Conservation (phyloP, 768 basidiomycete species). For the Mycena rosella region DNA sequence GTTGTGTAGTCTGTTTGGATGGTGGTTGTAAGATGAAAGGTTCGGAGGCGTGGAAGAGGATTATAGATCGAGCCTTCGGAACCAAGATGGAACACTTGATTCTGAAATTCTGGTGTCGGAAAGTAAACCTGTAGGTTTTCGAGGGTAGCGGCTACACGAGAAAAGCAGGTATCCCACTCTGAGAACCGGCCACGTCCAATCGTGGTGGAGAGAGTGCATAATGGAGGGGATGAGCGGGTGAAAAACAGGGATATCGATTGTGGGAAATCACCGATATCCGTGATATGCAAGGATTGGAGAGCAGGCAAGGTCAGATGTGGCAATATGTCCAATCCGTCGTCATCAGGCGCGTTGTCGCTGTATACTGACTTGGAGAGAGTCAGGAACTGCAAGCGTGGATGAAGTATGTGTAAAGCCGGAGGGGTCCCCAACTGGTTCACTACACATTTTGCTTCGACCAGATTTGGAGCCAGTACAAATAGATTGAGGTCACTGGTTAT, state of each 20-base stretch:
- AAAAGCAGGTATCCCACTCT: background rate
- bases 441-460: background rate
- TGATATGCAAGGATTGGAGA: background rate
- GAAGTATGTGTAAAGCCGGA: background rate
- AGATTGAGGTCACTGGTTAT: background rate
- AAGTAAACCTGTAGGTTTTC: background rate
- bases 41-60: background rate
- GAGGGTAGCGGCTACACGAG: background rate
- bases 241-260: background rate
- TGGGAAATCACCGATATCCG: background rate
- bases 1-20: background rate
- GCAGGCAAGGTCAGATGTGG: slow-evolving; percentile 5
- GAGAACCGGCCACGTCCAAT: background rate
- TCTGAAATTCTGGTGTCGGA: background rate
- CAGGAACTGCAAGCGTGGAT: background rate
- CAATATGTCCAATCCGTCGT: slow-evolving; percentile 9
- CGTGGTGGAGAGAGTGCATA: background rate
- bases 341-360: background rate
- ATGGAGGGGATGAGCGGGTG: slow-evolving; percentile 1
- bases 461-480: background rate
- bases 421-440: too few relatives aligned
- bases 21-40: background rate
- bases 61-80: background rate
- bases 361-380: background rate
- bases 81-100: background rate